Base-by-base conservation (phyloP, 805 yeast species). In the Kodamaea jinghongensis region DNA sequence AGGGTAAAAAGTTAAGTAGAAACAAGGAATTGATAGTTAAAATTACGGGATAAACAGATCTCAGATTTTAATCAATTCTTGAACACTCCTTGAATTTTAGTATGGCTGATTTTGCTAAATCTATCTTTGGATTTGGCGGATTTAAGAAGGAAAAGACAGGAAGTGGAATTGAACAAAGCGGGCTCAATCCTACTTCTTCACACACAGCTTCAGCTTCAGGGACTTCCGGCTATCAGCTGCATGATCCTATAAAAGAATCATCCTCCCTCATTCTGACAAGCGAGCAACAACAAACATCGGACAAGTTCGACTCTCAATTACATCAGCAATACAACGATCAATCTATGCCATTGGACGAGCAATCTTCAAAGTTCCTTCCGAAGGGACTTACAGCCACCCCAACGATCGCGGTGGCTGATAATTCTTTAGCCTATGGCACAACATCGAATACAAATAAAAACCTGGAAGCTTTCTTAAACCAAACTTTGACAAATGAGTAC, bases 341-440 rank as follows among this genome's bases (percentile, higher is more conserved):
- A 20, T 20, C 23, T 8, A 20, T 20, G 23, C 23, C 23, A 8
- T 6, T 20, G 23, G 23, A 20, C 23, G 38, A 34, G 13, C 30
- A 30, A 28, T 25, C 41, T 3, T 51, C 46, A 32, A 58, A 56
- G 46, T 61, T 63, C 34, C 49, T 60, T 36, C 73, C 73, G 28
- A 67, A 65, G 41, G 61, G 67, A 14, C 56, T 69, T 38, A 68
- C 79, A 4, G 38, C 42, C 17, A 39, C 42, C 8, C 86, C 90
- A 13, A 82, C 91, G 2, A 83, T 86, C 2, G 89, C 89, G 0
- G 61, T 83, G 7, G 71, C 80, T 34, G 75, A 76, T 44, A 73
- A 73, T 42, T 73, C 83, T 2, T 72, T 79, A 59, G 90, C 78
- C 1, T 75, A 81, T 59, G 90, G 89, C 2, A 82, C 88, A 4